These are phyloP conservation scores for Paracoccidioides brasiliensis DNA, from an alignment of 2,329 filamentous ascomycete species.

Conservation along the genomic window DNA sequence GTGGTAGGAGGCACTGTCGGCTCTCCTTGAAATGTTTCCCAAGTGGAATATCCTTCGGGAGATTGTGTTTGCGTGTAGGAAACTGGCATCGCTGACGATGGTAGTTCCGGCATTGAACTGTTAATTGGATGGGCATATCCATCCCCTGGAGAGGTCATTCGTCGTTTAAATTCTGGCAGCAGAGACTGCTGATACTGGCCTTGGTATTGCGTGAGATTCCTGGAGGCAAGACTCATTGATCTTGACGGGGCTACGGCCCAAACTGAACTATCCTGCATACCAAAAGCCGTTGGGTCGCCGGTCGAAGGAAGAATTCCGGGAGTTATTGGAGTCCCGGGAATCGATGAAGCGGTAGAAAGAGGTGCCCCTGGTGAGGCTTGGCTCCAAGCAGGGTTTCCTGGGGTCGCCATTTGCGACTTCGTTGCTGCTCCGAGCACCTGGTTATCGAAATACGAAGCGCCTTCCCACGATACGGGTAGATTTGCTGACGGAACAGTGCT, in stretches of 20 bases:
- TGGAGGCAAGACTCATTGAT: slow-evolving; percentile 23
- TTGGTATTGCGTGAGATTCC: slow-evolving; percentile 17
- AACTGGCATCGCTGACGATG: neutral
- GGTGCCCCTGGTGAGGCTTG: slow-evolving; percentile 17
- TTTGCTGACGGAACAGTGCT: slow-evolving; percentile 21
- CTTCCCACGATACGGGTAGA: slow-evolving; percentile 25
- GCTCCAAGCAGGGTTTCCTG: slow-evolving; percentile 23
- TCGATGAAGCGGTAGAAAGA: slow-evolving; percentile 18
- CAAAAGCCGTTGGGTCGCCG: slow-evolving; percentile 19
- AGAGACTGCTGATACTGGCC: slow-evolving; percentile 20
- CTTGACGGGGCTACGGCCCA: slow-evolving; percentile 23
- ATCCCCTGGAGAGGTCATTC: slow-evolving; percentile 26
- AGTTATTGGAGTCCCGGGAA: slow-evolving; percentile 20
- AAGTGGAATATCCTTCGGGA: neutral
- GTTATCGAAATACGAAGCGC: slow-evolving; percentile 25
- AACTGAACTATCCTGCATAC: slow-evolving; percentile 18
- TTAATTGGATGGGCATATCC: slow-evolving; percentile 2
- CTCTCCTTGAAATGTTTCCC: neutral
- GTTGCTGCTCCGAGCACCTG: slow-evolving; percentile 20
- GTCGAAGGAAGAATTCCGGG: slow-evolving; percentile 20
- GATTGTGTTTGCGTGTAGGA: slow-evolving; percentile 1
- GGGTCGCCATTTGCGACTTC: slow-evolving; percentile 24
- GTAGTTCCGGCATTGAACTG: neutral
- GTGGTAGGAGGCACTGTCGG: neutral
- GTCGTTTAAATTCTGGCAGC: slow-evolving; percentile 22